phyloP scores from a whole-genome alignment of 805 yeast species.

The Wickerhamomyces bovis region DNA sequence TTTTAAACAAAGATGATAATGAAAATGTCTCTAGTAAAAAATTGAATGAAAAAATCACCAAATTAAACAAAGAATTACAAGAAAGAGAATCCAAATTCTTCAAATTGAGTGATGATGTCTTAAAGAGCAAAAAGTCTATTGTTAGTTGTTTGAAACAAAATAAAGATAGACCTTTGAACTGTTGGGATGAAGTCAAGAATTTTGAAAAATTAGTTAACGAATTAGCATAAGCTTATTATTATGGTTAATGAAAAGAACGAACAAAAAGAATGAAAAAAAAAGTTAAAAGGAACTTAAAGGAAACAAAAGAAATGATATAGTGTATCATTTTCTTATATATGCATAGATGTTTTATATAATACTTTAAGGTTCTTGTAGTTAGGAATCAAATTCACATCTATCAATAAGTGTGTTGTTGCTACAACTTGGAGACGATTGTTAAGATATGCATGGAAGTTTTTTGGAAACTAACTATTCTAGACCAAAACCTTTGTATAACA shows the following conservation, averaged over 20 bases:
- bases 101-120: constrained; percentile 34
- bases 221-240: constrained; percentile 15
- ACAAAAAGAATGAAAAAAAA: not conserved
- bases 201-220: constrained; percentile 56
- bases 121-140: constrained; percentile 43
- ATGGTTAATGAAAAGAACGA: constrained; percentile 15
- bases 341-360: not conserved
- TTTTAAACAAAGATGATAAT: constrained; percentile 31
- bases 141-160: constrained; percentile 50
- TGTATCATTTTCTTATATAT: not conserved
- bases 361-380: not conserved
- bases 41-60: constrained; percentile 37
- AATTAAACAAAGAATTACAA: constrained; percentile 32
- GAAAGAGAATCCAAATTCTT: constrained; percentile 30
- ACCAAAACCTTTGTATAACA: constrained; percentile 80
- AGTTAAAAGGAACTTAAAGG: not conserved
- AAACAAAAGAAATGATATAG: not conserved
- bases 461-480: constrained; percentile 27
- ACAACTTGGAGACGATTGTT: not conserved
- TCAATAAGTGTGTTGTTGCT: no score
- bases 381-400: no score
- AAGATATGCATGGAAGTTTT: not conserved
- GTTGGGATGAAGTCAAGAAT: constrained; percentile 74
- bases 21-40: constrained; percentile 24
- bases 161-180: constrained; percentile 65